Evolutionary conservation across 768 basidiomycete genomes (phyloP).

Genomic region (Macrolepiota dolichaula): DNA sequence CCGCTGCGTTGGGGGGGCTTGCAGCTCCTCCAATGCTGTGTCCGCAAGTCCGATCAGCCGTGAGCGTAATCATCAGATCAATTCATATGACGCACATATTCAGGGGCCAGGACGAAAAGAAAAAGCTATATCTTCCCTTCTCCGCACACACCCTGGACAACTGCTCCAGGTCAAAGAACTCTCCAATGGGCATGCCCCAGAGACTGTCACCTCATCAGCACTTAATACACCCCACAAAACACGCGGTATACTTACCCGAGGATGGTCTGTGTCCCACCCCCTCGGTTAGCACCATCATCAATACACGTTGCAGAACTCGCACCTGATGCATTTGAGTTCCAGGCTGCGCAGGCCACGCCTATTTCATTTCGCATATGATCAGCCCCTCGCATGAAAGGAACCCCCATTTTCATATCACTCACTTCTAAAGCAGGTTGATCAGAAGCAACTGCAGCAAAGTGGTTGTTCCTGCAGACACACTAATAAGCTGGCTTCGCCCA

Average conservation of each 20-base stretch:
- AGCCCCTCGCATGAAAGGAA: not conserved
- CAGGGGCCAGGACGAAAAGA: conserved; percentile 75
- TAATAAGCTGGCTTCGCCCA: not conserved
- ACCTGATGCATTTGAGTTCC: conserved; percentile 58
- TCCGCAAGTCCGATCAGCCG: conserved; percentile 4
- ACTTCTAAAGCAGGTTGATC: conserved; percentile 69
- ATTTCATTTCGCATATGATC: not conserved
- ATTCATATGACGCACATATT: conserved; percentile 51
- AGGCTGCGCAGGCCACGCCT: conserved; percentile 48
- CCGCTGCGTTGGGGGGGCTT: conserved; percentile 70
- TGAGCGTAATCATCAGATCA: not conserved
- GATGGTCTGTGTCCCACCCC: conserved; percentile 40
- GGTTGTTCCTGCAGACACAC: conserved; percentile 58
- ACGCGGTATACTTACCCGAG: conserved; percentile 42
- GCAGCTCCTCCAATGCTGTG: conserved; percentile 62
- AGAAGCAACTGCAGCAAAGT: conserved; percentile 67
- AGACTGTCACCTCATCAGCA: conserved; percentile 31
- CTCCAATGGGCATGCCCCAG: conserved; percentile 79
- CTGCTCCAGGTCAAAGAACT: conserved; percentile 70
- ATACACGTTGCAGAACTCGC: conserved; percentile 9
- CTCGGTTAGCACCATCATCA: not conserved
- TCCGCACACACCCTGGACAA: conserved; percentile 54
- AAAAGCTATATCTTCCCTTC: conserved; percentile 65
- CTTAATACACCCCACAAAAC: not conserved
- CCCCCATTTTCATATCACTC: conserved; percentile 1